Conservation (phyloP, 1,284 basidiomycete genomes). For the Trametes pubescens region DNA sequence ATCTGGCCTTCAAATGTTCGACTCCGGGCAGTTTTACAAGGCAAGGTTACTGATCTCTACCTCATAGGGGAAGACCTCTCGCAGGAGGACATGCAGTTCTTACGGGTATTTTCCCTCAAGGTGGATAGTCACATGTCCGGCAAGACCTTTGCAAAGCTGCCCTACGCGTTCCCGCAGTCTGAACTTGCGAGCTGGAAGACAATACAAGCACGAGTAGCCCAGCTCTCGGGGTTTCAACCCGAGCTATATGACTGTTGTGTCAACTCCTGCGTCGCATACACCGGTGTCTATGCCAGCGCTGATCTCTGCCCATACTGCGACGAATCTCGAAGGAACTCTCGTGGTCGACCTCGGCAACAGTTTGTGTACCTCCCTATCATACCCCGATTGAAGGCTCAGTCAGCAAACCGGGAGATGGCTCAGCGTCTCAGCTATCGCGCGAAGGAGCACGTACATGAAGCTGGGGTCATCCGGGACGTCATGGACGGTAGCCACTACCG, state of each 20-base stretch:
- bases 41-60: too few relatives aligned
- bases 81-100: constrained; percentile 20
- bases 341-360: constrained; percentile 17
- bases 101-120: constrained; percentile 34
- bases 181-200: constrained; percentile 25
- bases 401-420: constrained; percentile 16
- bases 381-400: constrained; percentile 28
- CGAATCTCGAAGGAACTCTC: constrained; percentile 11
- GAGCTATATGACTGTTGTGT: constrained; percentile 44
- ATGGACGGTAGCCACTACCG: constrained; percentile 36
- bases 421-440: too few relatives aligned
- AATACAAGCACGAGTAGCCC: constrained; percentile 15
- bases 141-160: constrained; percentile 30
- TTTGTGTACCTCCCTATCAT: constrained; percentile 34
- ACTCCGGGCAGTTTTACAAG: too few relatives aligned
- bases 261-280: constrained; percentile 44
- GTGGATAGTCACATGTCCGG: constrained; percentile 32
- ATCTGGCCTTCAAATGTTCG: too few relatives aligned
- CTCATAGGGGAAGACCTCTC: constrained; percentile 22
- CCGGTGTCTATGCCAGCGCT: constrained; percentile 35
- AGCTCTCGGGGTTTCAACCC: constrained; percentile 41
- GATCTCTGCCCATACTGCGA: constrained; percentile 39
- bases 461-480: constrained; percentile 32
- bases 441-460: constrained; percentile 19
- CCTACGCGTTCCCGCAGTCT: constrained; percentile 26